These are phyloP conservation scores for Angomonas ambiguus DNA, from an alignment of 208 protist species.

Conservation along the genomic window DNA sequence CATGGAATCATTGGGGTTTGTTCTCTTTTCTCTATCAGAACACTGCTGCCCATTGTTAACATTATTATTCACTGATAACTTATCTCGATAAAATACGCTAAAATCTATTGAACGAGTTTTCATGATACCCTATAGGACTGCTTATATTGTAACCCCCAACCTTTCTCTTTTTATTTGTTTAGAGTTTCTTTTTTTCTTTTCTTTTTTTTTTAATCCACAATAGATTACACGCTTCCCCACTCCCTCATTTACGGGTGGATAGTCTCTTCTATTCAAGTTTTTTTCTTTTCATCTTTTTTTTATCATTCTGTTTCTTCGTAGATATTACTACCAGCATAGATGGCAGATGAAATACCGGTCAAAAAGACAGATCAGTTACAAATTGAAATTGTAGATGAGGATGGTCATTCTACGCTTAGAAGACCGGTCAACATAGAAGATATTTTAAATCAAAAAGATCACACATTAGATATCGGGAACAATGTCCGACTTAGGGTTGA, in stretches of 20 bases:
- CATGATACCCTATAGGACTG: too few species aligned
- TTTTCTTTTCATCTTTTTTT: not conserved
- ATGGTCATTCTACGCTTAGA: slow-evolving; percentile 41
- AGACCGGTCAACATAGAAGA: slow-evolving; percentile 73
- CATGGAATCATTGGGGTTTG: too few species aligned
- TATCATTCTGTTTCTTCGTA: not conserved
- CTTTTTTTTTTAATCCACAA: slow-evolving; percentile 12
- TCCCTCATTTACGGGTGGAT: too few species aligned
- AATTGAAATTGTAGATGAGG: slow-evolving; percentile 56
- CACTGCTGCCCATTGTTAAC: too few species aligned
- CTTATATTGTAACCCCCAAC: too few species aligned
- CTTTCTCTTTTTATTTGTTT: slow-evolving; percentile 8
- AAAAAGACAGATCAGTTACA: slow-evolving; percentile 31
- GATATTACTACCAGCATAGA: not conserved
- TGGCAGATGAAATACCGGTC: not conserved
- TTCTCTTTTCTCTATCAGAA: too few species aligned
- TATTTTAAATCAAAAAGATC: slow-evolving; percentile 40
- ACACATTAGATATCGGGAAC: slow-evolving; percentile 45
- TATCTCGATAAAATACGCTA: too few species aligned
- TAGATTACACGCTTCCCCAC: too few species aligned
- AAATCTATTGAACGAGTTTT: too few species aligned
- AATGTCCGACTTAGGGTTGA: slow-evolving; percentile 71
- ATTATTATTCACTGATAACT: too few species aligned
- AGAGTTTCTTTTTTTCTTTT: not conserved
- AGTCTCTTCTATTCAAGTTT: not conserved